Evolutionary conservation across 1,139 yeast genomes (phyloP).

Genomic region (Diutina ranongensis): DNA sequence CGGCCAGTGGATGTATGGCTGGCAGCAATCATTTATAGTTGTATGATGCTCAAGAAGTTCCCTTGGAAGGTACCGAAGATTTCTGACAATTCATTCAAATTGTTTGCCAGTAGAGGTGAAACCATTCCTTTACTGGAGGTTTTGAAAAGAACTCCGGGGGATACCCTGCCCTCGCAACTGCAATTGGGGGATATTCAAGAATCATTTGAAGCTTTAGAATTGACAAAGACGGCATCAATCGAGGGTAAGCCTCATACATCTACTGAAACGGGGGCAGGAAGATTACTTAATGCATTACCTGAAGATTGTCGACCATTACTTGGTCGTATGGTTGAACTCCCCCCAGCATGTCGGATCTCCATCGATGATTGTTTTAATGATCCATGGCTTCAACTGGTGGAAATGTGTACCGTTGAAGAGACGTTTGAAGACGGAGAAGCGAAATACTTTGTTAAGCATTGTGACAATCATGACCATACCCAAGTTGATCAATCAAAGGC

Average conservation of each 20-base stretch:
- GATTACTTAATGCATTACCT: slow-evolving; percentile 59
- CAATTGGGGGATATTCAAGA: slow-evolving; percentile 4
- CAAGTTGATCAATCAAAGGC: slow-evolving; percentile 89
- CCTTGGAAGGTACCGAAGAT: slow-evolving; percentile 66
- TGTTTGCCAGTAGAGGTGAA: slow-evolving; percentile 43
- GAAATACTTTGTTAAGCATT: slow-evolving; percentile 22
- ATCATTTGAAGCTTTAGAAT: slow-evolving; percentile 13
- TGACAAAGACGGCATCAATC: slow-evolving; percentile 10
- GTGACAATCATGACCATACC: slow-evolving; percentile 67
- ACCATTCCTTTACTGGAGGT: slow-evolving; percentile 27
- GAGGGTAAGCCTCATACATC: slow-evolving; percentile 41
- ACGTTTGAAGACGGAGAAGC: slow-evolving; percentile 22
- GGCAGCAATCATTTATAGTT: slow-evolving; percentile 81
- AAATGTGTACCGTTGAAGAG: slow-evolving; percentile 56
- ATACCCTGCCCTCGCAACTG: slow-evolving; percentile 8
- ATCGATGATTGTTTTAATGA: slow-evolving; percentile 78
- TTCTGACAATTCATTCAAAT: slow-evolving; percentile 71
- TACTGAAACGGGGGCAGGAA: slow-evolving; percentile 55
- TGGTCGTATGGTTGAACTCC: slow-evolving; percentile 66
- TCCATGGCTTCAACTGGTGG: slow-evolving; percentile 56
- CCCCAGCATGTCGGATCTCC: slow-evolving; percentile 79
- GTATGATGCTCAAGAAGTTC: slow-evolving; percentile 88
- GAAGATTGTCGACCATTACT: slow-evolving; percentile 55
- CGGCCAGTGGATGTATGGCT: slow-evolving; percentile 96
- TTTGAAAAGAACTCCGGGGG: slow-evolving; percentile 29